These are phyloP conservation scores for Mycena galericulata DNA, from an alignment of 768 basidiomycete species.

Conservation along the genomic window DNA sequence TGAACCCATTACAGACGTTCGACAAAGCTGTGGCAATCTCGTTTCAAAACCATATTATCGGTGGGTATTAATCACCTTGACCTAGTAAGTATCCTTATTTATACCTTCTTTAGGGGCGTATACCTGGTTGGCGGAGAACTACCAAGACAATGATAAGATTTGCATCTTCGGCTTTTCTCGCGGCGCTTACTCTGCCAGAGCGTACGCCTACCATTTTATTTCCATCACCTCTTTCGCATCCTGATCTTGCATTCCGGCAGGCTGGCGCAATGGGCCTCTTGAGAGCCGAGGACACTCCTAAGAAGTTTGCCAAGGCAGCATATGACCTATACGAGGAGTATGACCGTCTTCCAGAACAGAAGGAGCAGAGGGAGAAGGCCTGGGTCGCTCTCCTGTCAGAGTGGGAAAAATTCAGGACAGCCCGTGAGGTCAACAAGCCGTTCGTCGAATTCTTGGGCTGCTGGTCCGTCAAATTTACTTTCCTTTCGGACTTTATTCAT, in stretches of 20 bases:
- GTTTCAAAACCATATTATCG: conserved; percentile 7
- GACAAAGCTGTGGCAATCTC: conserved; percentile 22
- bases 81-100: conserved; percentile 2
- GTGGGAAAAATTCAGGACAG: conserved; percentile 11
- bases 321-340: conserved; percentile 10
- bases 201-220: conserved; percentile 13
- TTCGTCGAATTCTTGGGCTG: conserved; percentile 21
- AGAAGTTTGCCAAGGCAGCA: conserved; percentile 1
- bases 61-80: conserved; percentile 11
- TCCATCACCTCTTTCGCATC: neutral
- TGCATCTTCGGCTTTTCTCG: conserved; percentile 27
- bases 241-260: conserved; percentile 4
- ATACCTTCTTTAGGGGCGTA: conserved; percentile 19
- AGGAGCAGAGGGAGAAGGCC: neutral
- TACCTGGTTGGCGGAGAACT: conserved; percentile 11
- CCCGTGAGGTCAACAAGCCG: conserved; percentile 10
- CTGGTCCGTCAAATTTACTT: conserved; percentile 16
- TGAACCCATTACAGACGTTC: neutral
- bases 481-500: conserved; percentile 5
- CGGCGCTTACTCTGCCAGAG: conserved; percentile 21
- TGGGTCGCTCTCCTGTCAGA: neutral
- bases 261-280: conserved; percentile 25
- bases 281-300: conserved; percentile 7
- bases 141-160: conserved; percentile 19
- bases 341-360: neutral